Evolutionary conservation across 768 basidiomycete species (phyloP).

Genomic region (Holtermannia corniformis): DNA sequence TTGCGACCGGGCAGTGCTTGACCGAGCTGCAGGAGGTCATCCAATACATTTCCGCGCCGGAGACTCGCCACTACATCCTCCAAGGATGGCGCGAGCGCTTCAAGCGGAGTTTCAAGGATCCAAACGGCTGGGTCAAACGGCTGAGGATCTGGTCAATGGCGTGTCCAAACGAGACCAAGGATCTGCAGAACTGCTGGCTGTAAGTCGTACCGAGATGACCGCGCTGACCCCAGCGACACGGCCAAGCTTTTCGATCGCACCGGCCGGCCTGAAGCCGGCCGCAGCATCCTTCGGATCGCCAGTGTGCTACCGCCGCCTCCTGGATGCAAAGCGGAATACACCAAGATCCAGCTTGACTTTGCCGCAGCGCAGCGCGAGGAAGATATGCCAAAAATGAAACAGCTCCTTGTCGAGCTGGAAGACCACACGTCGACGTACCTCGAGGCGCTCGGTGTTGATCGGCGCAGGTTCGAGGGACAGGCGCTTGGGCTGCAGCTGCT

Average conservation of each 20-base stretch:
- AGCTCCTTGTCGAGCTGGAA: conserved; percentile 12
- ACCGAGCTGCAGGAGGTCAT: conserved; percentile 40
- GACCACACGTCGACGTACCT: conserved; percentile 17
- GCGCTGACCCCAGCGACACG: neutral
- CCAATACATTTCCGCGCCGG: conserved; percentile 34
- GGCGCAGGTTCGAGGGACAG: neutral
- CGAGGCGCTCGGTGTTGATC: conserved; percentile 8
- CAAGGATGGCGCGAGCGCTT: conserved; percentile 31
- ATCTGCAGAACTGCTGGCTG: conserved; percentile 33
- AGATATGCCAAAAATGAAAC: conserved; percentile 5
- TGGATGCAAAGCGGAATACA: conserved; percentile 36
- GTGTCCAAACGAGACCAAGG: conserved; percentile 16
- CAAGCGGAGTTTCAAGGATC: conserved; percentile 30
- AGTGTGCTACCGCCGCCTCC: neutral
- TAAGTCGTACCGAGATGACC: too few species aligned
- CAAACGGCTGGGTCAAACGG: conserved; percentile 35
- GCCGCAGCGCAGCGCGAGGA: neutral
- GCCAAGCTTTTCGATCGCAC: neutral
- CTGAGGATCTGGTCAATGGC: conserved; percentile 34
- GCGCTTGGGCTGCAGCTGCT: neutral
- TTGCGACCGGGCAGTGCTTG: conserved; percentile 36
- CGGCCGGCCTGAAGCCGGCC: neutral
- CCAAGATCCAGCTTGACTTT: conserved; percentile 26
- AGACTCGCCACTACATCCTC: conserved; percentile 21
- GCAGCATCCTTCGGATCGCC: neutral